Evolutionary conservation across 2,329 filamentous ascomycete genomes (phyloP).

Genomic region (Fusarium stilboides): DNA sequence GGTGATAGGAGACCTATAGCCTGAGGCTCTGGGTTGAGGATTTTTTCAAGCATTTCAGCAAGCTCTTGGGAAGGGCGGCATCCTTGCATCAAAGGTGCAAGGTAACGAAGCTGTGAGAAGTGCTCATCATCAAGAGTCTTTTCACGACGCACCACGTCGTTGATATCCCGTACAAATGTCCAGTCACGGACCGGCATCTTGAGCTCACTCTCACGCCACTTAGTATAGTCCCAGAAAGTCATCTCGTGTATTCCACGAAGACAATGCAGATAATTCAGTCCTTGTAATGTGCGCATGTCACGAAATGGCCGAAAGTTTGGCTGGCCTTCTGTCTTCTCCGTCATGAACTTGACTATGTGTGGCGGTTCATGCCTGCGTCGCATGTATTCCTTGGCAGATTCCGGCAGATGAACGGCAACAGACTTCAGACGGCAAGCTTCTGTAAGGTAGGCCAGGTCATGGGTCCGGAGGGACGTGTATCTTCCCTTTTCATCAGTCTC

Average conservation of each 20-base stretch:
- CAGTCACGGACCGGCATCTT: slow-evolving; percentile 49
- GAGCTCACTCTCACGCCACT: slow-evolving; percentile 23
- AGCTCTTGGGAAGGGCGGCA: slow-evolving; percentile 21
- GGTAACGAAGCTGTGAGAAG: slow-evolving; percentile 37
- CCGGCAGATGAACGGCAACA: slow-evolving; percentile 59
- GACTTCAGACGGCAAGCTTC: slow-evolving; percentile 59
- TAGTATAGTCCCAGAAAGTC: slow-evolving; percentile 59
- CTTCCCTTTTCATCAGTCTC: slow-evolving; percentile 27
- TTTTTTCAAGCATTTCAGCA: neutral
- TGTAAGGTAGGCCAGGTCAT: slow-evolving; percentile 55
- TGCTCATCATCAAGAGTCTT: slow-evolving; percentile 29
- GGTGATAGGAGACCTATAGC: slow-evolving; percentile 1
- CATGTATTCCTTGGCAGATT: slow-evolving; percentile 51
- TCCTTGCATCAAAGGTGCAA: slow-evolving; percentile 38
- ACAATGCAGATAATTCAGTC: slow-evolving; percentile 60
- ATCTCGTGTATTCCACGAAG: slow-evolving; percentile 62
- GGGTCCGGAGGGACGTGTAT: slow-evolving; percentile 58
- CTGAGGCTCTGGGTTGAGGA: slow-evolving; percentile 1
- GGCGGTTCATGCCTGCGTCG: slow-evolving; percentile 57
- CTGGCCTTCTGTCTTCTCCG: slow-evolving; percentile 53
- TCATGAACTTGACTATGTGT: slow-evolving; percentile 45
- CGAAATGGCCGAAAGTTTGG: slow-evolving; percentile 58
- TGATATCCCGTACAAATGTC: slow-evolving; percentile 51
- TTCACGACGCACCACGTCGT: slow-evolving; percentile 38
- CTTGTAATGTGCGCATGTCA: slow-evolving; percentile 59